These are phyloP conservation scores for Farysia itapuensis DNA, from an alignment of 1,284 basidiomycete species.

Conservation along the genomic window DNA sequence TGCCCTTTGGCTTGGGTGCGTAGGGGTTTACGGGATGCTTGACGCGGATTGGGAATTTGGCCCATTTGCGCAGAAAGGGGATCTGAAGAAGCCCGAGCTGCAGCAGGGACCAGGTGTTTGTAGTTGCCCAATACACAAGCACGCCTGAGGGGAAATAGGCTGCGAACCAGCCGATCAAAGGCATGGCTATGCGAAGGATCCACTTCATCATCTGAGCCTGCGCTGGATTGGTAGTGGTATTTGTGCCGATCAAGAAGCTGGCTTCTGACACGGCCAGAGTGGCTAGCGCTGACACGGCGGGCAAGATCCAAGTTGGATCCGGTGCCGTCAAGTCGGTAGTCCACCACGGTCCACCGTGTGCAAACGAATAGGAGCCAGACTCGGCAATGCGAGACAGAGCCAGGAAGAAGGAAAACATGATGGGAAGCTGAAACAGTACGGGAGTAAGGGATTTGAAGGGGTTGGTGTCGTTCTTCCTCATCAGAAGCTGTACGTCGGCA, in stretches of 20 bases:
- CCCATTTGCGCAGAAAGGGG: conserved; percentile 25
- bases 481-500: conserved; percentile 68
- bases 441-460: conserved; percentile 68
- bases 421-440: conserved; percentile 71
- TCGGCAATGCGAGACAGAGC: conserved; percentile 74
- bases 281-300: conserved; percentile 67
- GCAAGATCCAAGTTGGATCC: conserved; percentile 79
- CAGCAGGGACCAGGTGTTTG: conserved; percentile 64
- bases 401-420: conserved; percentile 84
- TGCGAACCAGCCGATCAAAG: conserved; percentile 69
- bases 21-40: conserved; percentile 38
- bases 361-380: conserved; percentile 73
- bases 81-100: conserved; percentile 61
- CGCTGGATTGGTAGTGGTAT: conserved; percentile 6
- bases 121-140: conserved; percentile 67
- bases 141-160: conserved; percentile 66
- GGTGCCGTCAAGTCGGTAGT: conserved; percentile 75
- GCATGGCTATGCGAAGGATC: conserved; percentile 68
- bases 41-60: conserved; percentile 38
- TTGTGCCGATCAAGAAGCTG: conserved; percentile 67
- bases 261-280: conserved; percentile 72
- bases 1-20: conserved; percentile 10
- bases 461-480: conserved; percentile 72
- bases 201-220: conserved; percentile 73
- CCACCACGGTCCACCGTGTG: conserved; percentile 75